phyloP scores from a whole-genome alignment of 306 rosid species.

The Elaeagnus macrophylla region DNA sequence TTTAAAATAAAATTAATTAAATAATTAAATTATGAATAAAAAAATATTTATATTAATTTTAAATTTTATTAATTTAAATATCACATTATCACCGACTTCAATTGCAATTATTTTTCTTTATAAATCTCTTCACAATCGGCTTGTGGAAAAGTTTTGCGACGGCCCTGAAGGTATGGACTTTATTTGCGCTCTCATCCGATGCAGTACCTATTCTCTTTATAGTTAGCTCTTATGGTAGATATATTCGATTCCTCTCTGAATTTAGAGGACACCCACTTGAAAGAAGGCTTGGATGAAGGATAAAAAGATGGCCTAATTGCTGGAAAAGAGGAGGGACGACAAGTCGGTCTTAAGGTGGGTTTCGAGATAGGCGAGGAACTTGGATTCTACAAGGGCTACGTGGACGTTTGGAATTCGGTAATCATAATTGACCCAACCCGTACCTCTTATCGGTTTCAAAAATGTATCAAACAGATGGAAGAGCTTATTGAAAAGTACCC shows the following conservation, averaged over 20 bases:
- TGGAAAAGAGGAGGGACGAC: constrained; percentile 52
- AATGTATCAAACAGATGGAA: constrained; percentile 49
- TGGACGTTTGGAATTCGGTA: constrained; percentile 44
- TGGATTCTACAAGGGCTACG: constrained; percentile 67
- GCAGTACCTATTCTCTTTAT: too few species aligned
- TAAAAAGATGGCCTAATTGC: constrained; percentile 32
- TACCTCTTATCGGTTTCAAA: constrained; percentile 45
- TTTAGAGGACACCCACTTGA: constrained; percentile 51
- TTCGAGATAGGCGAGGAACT: constrained; percentile 74
- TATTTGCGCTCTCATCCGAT: too few species aligned
- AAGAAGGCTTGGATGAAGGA: constrained; percentile 66
- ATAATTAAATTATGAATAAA: too few species aligned
- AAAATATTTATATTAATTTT: too few species aligned
- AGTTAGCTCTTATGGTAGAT: neutral
- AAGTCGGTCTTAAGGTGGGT: constrained; percentile 66
- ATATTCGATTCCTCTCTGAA: constrained; percentile 47
- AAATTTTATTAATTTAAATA: too few species aligned
- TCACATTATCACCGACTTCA: too few species aligned
- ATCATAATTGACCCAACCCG: constrained; percentile 36
- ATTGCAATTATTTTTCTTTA: too few species aligned
- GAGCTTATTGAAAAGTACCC: constrained; percentile 56
- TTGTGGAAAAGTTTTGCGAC: too few species aligned
- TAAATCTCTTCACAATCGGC: too few species aligned
- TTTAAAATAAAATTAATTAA: too few species aligned
- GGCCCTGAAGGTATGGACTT: too few species aligned